Percentiles rank a stretch among this genome's conserved stretches.
Conservation (phyloP, 164 flowering plant species). For the Berberis vulgaris region DNA sequence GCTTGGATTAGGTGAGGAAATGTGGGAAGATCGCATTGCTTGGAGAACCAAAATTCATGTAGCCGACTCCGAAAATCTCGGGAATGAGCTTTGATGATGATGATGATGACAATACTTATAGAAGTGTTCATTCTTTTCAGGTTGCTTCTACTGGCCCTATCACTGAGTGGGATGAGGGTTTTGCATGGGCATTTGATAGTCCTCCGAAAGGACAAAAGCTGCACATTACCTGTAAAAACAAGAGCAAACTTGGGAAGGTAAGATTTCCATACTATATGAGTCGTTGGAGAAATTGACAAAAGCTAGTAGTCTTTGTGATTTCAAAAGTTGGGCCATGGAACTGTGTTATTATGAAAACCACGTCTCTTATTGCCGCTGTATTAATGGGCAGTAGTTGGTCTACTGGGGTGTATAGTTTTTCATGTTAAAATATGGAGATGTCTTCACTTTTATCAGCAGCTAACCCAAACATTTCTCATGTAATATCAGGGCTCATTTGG, state of each 20-base stretch:
- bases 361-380: too few relatives aligned
- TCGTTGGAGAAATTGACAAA: conserved; percentile 22
- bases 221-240: conserved; percentile 96
- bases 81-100: too few relatives aligned
- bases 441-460: neutral
- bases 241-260: conserved; percentile 99
- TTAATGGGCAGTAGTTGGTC: too few relatives aligned
- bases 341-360: too few relatives aligned
- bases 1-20: too few relatives aligned
- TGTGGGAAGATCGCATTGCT: too few relatives aligned
- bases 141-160: conserved; percentile 77
- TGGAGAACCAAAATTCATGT: too few relatives aligned
- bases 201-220: conserved; percentile 94
- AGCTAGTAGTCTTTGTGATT: conserved; percentile 15
- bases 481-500: conserved; percentile 79
- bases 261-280: conserved; percentile 2
- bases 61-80: too few relatives aligned
- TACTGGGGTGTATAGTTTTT: too few relatives aligned
- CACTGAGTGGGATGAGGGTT: conserved; percentile 95
- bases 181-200: conserved; percentile 77
- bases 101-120: neutral
- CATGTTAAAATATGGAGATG: too few relatives aligned
- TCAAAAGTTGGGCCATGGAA: too few relatives aligned
- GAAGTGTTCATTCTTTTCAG: conserved; percentile 16
- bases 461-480: conserved; percentile 6